These are phyloP conservation scores for Colletotrichum paranaense DNA, from an alignment of 2,329 filamentous ascomycete species.

Conservation along the genomic window DNA sequence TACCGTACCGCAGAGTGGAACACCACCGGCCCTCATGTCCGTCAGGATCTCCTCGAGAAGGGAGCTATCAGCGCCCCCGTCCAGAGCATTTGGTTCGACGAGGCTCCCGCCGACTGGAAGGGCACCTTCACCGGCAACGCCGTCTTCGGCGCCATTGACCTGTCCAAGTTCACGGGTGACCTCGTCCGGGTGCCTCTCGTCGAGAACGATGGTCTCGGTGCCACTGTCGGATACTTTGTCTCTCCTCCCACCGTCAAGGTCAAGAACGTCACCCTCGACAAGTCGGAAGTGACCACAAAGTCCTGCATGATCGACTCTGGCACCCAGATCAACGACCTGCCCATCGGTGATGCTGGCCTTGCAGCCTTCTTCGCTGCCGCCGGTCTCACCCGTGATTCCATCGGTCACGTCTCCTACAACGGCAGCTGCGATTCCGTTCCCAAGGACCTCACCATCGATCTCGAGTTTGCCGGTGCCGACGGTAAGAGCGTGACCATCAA, in stretches of 20 bases:
- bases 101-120: conserved; percentile 18
- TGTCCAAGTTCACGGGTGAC: conserved; percentile 18
- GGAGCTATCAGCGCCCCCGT: conserved; percentile 25
- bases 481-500: conserved; percentile 18
- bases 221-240: conserved; percentile 22
- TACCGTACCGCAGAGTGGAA: conserved; percentile 26
- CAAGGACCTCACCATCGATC: conserved; percentile 19
- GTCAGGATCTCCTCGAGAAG: conserved; percentile 25
- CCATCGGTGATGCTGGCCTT: neutral
- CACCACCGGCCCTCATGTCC: conserved; percentile 25
- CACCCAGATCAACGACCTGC: conserved; percentile 21
- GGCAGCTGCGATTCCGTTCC: conserved; percentile 22
- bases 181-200: conserved; percentile 14
- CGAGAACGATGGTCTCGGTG: conserved; percentile 23
- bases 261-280: conserved; percentile 16
- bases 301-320: conserved; percentile 18
- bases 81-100: conserved; percentile 32
- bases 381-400: conserved; percentile 7
- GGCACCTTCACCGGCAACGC: conserved; percentile 29
- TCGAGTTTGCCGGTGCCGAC: conserved; percentile 24
- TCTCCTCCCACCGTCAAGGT: conserved; percentile 18
- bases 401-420: conserved; percentile 8
- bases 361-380: neutral
- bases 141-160: conserved; percentile 23
- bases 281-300: neutral